These are phyloP conservation scores for Clitopilus passeckerianus DNA, from an alignment of 768 basidiomycete genomes.

Conservation along the genomic window DNA sequence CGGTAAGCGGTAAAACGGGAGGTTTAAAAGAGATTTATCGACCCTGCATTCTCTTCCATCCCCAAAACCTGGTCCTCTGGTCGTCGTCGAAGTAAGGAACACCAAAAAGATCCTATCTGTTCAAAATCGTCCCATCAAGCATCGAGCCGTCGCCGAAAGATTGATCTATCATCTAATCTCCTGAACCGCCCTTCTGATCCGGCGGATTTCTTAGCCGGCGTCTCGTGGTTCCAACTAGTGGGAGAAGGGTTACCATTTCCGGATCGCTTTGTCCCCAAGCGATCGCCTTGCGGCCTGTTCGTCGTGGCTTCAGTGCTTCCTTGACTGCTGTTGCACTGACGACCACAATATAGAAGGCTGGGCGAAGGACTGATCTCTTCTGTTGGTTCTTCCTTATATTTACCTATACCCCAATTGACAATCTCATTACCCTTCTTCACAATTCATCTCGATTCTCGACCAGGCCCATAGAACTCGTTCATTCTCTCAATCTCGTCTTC, in stretches of 20 bases:
- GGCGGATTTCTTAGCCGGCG: not conserved
- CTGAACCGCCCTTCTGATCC: not conserved
- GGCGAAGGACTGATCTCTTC: too few relatives aligned
- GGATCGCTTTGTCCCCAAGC: not conserved
- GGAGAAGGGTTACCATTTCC: not conserved
- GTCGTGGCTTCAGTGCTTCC: constrained; percentile 23
- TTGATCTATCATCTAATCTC: not conserved
- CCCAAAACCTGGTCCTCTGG: not conserved
- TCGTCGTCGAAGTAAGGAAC: too few relatives aligned
- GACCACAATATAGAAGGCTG: not conserved
- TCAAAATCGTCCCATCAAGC: too few relatives aligned
- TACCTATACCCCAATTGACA: not conserved
- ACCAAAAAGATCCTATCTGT: too few relatives aligned
- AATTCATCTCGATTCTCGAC: too few relatives aligned
- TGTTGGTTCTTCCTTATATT: too few relatives aligned
- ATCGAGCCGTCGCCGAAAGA: too few relatives aligned
- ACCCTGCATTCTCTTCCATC: not conserved
- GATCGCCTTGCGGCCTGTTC: constrained; percentile 11
- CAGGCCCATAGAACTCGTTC: too few relatives aligned
- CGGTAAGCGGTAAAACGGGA: not conserved
- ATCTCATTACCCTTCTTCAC: not conserved
- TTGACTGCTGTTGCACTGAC: not conserved
- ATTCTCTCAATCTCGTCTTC: too few relatives aligned
- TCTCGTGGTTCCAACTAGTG: not conserved
- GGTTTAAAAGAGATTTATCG: not conserved